Percentiles rank a stretch among this genome's conserved stretches.
Evolutionary conservation across 2,329 filamentous ascomycete species (phyloP).

Genomic region (Ascochyta lentis): DNA sequence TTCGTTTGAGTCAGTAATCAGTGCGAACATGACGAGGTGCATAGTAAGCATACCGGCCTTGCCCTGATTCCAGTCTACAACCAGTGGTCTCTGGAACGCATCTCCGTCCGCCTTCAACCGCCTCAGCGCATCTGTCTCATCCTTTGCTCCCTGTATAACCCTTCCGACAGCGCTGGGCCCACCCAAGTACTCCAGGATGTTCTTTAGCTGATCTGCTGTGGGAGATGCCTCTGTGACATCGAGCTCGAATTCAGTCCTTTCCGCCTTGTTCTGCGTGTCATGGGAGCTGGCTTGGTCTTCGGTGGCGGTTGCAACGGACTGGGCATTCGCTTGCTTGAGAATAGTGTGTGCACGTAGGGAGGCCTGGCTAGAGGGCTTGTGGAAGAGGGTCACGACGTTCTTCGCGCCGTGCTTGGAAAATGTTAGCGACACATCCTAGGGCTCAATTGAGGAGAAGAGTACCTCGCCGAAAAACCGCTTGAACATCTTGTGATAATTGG

Average conservation of each 20-base stretch:
- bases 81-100: constrained; percentile 75
- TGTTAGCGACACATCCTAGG: constrained; percentile 21
- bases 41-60: constrained; percentile 64
- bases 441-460: constrained; percentile 9
- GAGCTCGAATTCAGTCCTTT: constrained; percentile 80
- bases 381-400: constrained; percentile 96
- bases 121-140: constrained; percentile 78
- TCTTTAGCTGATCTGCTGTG: constrained; percentile 81
- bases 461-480: constrained; percentile 58
- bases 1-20: constrained; percentile 13
- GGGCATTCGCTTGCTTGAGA: constrained; percentile 80
- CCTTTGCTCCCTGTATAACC: constrained; percentile 76
- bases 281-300: constrained; percentile 77
- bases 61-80: constrained; percentile 94
- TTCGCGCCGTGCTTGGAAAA: constrained; percentile 53
- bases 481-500: constrained; percentile 46
- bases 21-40: not conserved
- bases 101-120: constrained; percentile 74
- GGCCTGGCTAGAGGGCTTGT: constrained; percentile 75
- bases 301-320: constrained; percentile 70
- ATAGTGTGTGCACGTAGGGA: constrained; percentile 77
- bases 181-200: constrained; percentile 83
- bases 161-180: constrained; percentile 61
- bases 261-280: constrained; percentile 62
- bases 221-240: constrained; percentile 81